Base-by-base conservation (phyloP, 2,329 filamentous ascomycete species). In the Aspergillus melleus region DNA sequence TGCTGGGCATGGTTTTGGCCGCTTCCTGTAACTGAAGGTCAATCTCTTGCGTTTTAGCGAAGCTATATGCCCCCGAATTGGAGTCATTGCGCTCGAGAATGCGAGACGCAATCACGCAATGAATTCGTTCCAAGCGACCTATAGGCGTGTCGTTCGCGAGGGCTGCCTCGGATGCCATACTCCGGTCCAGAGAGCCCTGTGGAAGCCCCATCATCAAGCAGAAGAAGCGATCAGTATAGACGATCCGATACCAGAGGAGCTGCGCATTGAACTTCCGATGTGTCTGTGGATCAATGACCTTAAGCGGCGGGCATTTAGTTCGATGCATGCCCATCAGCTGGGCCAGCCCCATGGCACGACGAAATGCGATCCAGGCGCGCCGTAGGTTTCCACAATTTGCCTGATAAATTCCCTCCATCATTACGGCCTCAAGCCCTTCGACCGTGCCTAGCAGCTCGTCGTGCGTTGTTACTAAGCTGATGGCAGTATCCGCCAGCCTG, bases 81-180 rank as follows among this genome's bases (percentile, higher is more conserved):
- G 36, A 39, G 36, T n/a, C 12, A 39, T 39, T 39, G 4, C 36
- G 36, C 36, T 39, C 36, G 6, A n/a, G 36, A 49, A 86, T 80
- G 11, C 75, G 76, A 2, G 76, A 77, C 0, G 76, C 74, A 6
- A 82, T 72, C 4, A 75, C 68, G 1, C 77, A 75, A 56, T 84
- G 80, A 0, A 77, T 68, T 57, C 78, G 79, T 60, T 81, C 80
- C 10, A 86, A 72, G 2, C 68, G 73, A 46, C 83, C 81, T 42
- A 74, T 71, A 12, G 64, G 55, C 39, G 46, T 53, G 26, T 67
- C 54, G 50, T 44, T 49, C n/a, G 80, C 65, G 0, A 86, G 66
- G 2, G 79, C 77, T 54, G 84, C 79, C 26, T 84, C 78, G 14
- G 73, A 74, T 0, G 79, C 81, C 1, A 86, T 61, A 10, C 77